Conservation (phyloP, 2,329 filamentous ascomycete genomes). For the Beauveria sp. region DNA sequence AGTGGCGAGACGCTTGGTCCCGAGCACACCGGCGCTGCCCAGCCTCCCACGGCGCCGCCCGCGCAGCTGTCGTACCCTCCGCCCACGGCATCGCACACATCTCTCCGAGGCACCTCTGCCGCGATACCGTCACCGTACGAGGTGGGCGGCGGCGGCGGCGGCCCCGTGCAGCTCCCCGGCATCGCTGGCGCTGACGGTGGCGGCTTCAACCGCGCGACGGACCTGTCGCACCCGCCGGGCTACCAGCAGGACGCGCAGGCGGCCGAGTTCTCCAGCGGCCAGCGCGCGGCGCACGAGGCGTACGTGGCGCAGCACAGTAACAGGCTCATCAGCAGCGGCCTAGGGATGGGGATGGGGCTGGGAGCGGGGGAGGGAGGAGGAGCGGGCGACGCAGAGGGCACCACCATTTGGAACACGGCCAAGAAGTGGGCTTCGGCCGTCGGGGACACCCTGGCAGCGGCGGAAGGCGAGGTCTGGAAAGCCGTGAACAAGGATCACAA, state of each 20-base stretch:
- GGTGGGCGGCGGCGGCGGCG: neutral
- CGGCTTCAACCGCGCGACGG: conserved; percentile 18
- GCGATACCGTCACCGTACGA: conserved; percentile 16
- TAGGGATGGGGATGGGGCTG: conserved; percentile 2
- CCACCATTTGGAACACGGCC: conserved; percentile 27
- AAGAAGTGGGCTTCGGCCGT: conserved; percentile 48
- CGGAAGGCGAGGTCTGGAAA: conserved; percentile 56
- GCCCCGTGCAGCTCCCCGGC: conserved; percentile 9
- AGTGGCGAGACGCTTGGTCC: conserved; percentile 33
- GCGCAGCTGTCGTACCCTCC: conserved; percentile 17
- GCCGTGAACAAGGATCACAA: conserved; percentile 50
- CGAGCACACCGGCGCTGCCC: conserved; percentile 15
- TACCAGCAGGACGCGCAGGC: conserved; percentile 51
- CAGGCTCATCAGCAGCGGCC: conserved; percentile 13
- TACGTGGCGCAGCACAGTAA: conserved; percentile 20
- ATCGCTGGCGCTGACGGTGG: conserved; percentile 4
- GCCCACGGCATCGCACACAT: neutral
- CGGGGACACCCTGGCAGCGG: conserved; percentile 48
- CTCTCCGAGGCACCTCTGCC: conserved; percentile 30
- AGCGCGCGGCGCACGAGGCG: conserved; percentile 33
- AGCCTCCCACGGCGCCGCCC: conserved; percentile 39
- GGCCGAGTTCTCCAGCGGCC: conserved; percentile 41
- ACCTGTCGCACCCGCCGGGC: conserved; percentile 41
- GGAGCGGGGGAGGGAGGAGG: neutral
- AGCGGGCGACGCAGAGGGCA: conserved; percentile 37